A percentile compares a stretch with the other conserved stretches of the same genome.
phyloP scores from a whole-genome alignment of 2,329 filamentous ascomycete species.

The Colletotrichum lentis region DNA sequence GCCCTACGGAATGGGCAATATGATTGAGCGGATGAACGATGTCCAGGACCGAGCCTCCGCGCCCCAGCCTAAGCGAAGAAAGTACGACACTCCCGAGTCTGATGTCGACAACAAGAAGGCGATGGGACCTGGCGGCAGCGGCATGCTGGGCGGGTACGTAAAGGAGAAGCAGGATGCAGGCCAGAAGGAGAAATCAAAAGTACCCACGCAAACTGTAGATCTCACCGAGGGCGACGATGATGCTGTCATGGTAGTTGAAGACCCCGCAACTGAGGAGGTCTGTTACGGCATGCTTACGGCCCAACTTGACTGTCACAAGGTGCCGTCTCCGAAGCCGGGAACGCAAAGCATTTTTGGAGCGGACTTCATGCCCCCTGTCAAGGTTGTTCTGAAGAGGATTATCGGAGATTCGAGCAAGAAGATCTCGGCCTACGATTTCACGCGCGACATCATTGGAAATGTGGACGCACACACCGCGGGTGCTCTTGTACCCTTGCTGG shows the following conservation, averaged over 20 bases:
- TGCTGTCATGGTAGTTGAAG: constrained; percentile 63
- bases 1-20: constrained; percentile 58
- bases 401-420: constrained; percentile 62
- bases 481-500: constrained; percentile 76
- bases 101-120: constrained; percentile 52
- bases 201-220: constrained; percentile 60
- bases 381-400: constrained; percentile 71
- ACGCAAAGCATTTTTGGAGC: constrained; percentile 65
- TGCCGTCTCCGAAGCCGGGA: constrained; percentile 74
- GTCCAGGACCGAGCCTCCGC: constrained; percentile 70
- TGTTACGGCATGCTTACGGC: constrained; percentile 82
- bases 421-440: constrained; percentile 79
- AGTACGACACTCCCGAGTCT: constrained; percentile 57
- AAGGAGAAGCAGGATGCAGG: constrained; percentile 64
- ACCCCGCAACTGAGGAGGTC: constrained; percentile 73
- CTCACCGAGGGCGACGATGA: constrained; percentile 70
- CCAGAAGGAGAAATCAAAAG: constrained; percentile 42
- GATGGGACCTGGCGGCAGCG: constrained; percentile 55
- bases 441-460: constrained; percentile 75
- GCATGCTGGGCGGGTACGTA: constrained; percentile 72
- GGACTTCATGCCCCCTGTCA: constrained; percentile 75
- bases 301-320: constrained; percentile 69
- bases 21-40: constrained; percentile 80
- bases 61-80: constrained; percentile 72
- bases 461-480: constrained; percentile 73